Evolutionary conservation across 805 yeast species (phyloP).

Genomic region (Saccharomycopsis synnaedendra): DNA sequence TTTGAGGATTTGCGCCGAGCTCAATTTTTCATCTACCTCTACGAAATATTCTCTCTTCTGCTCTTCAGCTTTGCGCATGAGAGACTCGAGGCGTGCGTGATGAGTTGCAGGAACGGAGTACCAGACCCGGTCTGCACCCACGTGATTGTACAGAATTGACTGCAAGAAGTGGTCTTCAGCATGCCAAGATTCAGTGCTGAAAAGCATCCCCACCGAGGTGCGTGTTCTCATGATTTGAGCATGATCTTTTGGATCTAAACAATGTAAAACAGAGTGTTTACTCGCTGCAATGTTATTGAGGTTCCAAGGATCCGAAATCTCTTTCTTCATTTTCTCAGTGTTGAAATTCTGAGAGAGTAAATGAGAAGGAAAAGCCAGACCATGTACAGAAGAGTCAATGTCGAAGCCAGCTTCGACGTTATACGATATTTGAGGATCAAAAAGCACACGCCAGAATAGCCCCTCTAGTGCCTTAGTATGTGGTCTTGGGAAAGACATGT

Average conservation of each 20-base stretch:
- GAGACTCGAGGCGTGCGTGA: conserved; percentile 17
- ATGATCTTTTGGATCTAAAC: conserved; percentile 31
- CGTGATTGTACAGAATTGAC: conserved; percentile 38
- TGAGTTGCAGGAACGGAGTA: conserved; percentile 50
- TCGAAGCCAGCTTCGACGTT: conserved; percentile 28
- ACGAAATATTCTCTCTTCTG: conserved; percentile 3
- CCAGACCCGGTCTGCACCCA: conserved; percentile 49
- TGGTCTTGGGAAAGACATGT: conserved; percentile 2
- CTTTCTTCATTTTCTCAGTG: conserved; percentile 1
- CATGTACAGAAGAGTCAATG: conserved; percentile 28
- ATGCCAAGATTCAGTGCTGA: conserved; percentile 45
- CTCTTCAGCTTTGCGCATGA: not conserved
- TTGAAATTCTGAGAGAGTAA: conserved; percentile 10
- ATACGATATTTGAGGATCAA: conserved; percentile 21
- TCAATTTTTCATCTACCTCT: conserved; percentile 7
- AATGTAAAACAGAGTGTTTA: conserved; percentile 38
- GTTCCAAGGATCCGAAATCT: conserved; percentile 38
- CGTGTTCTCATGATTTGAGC: conserved; percentile 31
- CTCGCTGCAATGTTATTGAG: conserved; percentile 40
- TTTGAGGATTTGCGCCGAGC: not conserved
- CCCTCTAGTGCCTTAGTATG: conserved; percentile 25
- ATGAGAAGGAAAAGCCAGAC: conserved; percentile 25
- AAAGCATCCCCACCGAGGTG: conserved; percentile 41
- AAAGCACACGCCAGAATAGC: conserved; percentile 31
- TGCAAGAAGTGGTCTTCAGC: conserved; percentile 52